Conservation (phyloP, 2,329 filamentous ascomycete genomes). For the Fusarium sambucinum region DNA sequence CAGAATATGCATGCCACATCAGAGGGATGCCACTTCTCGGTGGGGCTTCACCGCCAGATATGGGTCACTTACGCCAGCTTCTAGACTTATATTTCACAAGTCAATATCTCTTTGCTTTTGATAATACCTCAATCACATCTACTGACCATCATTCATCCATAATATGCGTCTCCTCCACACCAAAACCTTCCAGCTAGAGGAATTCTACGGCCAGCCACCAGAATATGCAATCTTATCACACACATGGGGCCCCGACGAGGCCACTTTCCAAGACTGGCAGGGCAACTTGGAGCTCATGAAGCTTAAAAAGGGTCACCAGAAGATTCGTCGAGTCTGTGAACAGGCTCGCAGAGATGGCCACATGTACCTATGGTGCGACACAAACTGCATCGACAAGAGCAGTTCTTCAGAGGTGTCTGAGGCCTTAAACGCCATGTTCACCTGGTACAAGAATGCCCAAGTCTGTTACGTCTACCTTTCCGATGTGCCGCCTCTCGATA, state of each 20-base stretch:
- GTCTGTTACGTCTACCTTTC: constrained; percentile 20
- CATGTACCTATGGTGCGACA: constrained; percentile 31
- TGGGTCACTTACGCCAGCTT: constrained; percentile 3
- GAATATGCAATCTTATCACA: constrained; percentile 52
- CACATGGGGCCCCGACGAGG: constrained; percentile 49
- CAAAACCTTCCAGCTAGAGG: constrained; percentile 36
- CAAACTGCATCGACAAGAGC: constrained; percentile 37
- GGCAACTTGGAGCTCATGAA: constrained; percentile 31
- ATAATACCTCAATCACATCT: not conserved
- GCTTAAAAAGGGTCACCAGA: constrained; percentile 26
- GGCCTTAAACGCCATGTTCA: constrained; percentile 27
- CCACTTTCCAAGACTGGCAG: constrained; percentile 42
- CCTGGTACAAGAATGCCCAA: constrained; percentile 24
- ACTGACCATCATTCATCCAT: not conserved
- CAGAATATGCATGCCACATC: constrained; percentile 32
- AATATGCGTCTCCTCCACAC: constrained; percentile 48
- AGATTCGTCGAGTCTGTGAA: constrained; percentile 27
- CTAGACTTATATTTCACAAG: constrained; percentile 7
- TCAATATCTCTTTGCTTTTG: not conserved
- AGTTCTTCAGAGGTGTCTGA: constrained; percentile 29
- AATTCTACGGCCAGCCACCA: constrained; percentile 45
- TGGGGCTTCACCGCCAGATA: constrained; percentile 33
- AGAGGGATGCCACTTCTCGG: constrained; percentile 24
- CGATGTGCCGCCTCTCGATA: constrained; percentile 11
- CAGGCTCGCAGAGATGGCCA: constrained; percentile 30